Conservation (phyloP, 495 filamentous ascomycete species). For the Xylaria intraflava region DNA sequence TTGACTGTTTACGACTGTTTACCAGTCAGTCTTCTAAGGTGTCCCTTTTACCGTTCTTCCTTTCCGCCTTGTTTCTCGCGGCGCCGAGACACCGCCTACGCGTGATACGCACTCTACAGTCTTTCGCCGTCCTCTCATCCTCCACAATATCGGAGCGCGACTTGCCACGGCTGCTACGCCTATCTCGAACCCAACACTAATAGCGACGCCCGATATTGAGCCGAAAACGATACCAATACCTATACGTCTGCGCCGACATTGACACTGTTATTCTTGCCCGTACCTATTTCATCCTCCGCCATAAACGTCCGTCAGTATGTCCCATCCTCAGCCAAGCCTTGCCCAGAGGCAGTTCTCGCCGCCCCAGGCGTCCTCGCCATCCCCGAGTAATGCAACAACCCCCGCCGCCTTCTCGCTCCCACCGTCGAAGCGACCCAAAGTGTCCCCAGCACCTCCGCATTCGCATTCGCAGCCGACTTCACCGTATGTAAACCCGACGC, state of each 20-base stretch:
- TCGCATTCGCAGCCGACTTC: constrained; percentile 22
- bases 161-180: neutral
- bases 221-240: no score
- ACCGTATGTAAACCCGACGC: constrained; percentile 13
- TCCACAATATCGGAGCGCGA: neutral
- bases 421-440: constrained; percentile 58
- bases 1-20: neutral
- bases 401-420: constrained; percentile 36
- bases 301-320: constrained; percentile 13
- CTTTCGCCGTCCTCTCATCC: neutral
- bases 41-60: neutral
- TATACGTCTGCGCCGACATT: no score
- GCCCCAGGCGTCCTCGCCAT: constrained; percentile 31
- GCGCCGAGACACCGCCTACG: neutral
- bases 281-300: neutral
- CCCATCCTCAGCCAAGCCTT: constrained; percentile 21
- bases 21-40: neutral
- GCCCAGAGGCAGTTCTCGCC: constrained; percentile 29
- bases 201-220: no score
- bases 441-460: constrained; percentile 54
- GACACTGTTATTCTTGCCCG: no score
- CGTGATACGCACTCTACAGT: neutral
- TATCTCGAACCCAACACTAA: no score
- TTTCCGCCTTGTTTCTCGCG: neutral
- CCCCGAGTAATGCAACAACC: constrained; percentile 16